Evolutionary conservation across 2,329 filamentous ascomycete species (phyloP).

Genomic region (Incumbomyces lentus): DNA sequence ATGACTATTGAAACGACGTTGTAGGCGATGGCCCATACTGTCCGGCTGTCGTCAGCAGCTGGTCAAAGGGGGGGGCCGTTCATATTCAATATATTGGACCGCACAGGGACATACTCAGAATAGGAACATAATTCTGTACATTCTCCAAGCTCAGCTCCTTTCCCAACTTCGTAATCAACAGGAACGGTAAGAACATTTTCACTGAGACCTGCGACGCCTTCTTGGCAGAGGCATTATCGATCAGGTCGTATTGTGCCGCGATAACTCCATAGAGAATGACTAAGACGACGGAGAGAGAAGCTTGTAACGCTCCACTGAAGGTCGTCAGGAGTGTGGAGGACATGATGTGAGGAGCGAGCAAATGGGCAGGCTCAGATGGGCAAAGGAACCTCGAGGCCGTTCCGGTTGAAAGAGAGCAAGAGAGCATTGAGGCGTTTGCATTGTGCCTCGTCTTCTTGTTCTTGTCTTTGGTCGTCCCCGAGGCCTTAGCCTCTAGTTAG

Average conservation of each 20-base stretch:
- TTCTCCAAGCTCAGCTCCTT: slow-evolving; percentile 40
- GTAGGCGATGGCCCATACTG: slow-evolving; percentile 43
- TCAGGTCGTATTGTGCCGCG: slow-evolving; percentile 40
- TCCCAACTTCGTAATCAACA: slow-evolving; percentile 45
- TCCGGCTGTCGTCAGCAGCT: slow-evolving; percentile 5
- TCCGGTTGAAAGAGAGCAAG: too few species aligned
- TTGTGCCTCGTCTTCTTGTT: too few species aligned
- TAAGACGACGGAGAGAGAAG: slow-evolving; percentile 43
- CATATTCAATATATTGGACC: background rate
- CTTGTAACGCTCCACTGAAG: slow-evolving; percentile 46
- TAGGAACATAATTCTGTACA: slow-evolving; percentile 38
- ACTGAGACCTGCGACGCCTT: slow-evolving; percentile 45
- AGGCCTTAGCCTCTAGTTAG: too few species aligned
- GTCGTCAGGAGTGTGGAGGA: slow-evolving; percentile 21
- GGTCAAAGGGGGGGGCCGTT: too few species aligned
- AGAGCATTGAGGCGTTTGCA: too few species aligned
- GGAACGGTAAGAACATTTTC: slow-evolving; percentile 43
- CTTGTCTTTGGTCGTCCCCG: too few species aligned
- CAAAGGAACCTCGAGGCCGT: too few species aligned
- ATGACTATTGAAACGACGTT: slow-evolving; percentile 40
- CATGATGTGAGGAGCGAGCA: slow-evolving; percentile 2
- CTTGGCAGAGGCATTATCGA: slow-evolving; percentile 39
- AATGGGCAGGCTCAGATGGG: too few species aligned
- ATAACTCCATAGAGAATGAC: slow-evolving; percentile 44
- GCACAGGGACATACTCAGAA: slow-evolving; percentile 30